Conservation (phyloP, 2,329 filamentous ascomycete species). For the Trichoderma endophyticum region DNA sequence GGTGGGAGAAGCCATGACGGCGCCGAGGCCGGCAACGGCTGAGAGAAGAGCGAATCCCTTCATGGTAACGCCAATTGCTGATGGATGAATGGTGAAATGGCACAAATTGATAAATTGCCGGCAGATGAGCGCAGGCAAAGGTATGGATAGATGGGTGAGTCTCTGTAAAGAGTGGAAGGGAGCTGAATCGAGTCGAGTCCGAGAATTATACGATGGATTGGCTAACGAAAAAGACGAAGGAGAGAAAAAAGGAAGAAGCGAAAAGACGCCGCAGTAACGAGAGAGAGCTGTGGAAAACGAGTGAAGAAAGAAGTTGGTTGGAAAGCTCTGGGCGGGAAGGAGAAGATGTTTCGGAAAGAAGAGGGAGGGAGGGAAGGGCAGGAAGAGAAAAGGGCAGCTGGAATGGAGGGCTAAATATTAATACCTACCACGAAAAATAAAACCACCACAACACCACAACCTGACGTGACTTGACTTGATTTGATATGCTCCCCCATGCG, state of each 20-base stretch:
- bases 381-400: slow-evolving; percentile 10
- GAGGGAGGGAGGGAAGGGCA: slow-evolving; percentile 9
- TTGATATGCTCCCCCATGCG: background rate
- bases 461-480: background rate
- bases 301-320: slow-evolving; percentile 25
- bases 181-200: background rate
- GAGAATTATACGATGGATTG: slow-evolving; percentile 9
- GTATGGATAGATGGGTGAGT: slow-evolving; percentile 15
- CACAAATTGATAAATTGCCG: background rate
- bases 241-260: slow-evolving; percentile 13
- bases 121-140: background rate
- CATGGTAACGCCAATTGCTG: slow-evolving; percentile 40
- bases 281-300: slow-evolving; percentile 27
- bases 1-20: slow-evolving; percentile 50
- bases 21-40: slow-evolving; percentile 45
- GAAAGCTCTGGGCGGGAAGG: slow-evolving; percentile 18
- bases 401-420: slow-evolving; percentile 12
- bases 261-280: slow-evolving; percentile 36
- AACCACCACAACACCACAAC: background rate
- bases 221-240: slow-evolving; percentile 17
- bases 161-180: slow-evolving; percentile 4
- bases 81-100: slow-evolving; percentile 16
- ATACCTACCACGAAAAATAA: background rate
- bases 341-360: slow-evolving; percentile 11
- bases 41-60: slow-evolving; percentile 47